Percentiles rank a stretch among this genome's conserved stretches.
phyloP scores from a whole-genome alignment of 768 basidiomycete species.

The Amanita molliuscula region DNA sequence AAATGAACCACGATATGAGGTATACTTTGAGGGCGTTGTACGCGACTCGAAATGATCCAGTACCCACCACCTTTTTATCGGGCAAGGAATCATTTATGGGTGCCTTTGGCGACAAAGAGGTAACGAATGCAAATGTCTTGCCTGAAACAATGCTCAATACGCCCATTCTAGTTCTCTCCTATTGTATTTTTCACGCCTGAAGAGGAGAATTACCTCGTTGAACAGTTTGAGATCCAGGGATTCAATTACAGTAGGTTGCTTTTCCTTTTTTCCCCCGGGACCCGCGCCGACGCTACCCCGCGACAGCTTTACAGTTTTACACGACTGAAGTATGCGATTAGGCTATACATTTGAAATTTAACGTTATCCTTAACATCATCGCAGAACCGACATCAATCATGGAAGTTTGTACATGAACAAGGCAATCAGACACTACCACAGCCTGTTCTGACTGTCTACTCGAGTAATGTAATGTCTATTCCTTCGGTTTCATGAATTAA shows the following conservation, averaged over 20 bases:
- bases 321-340: constrained; percentile 31
- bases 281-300: neutral
- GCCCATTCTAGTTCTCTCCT: constrained; percentile 37
- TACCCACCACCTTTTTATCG: constrained; percentile 44
- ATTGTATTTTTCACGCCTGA: constrained; percentile 48
- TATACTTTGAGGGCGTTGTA: constrained; percentile 49
- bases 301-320: constrained; percentile 57
- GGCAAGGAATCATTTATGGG: constrained; percentile 38
- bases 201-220: constrained; percentile 65
- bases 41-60: constrained; percentile 40
- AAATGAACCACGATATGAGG: constrained; percentile 46
- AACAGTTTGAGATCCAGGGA: constrained; percentile 46
- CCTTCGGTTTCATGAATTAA: neutral
- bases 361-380: neutral
- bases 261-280: neutral
- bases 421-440: constrained; percentile 34
- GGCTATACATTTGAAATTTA: neutral
- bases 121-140: constrained; percentile 18
- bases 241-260: constrained; percentile 46
- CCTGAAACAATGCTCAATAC: neutral
- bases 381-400: constrained; percentile 31
- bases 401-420: constrained; percentile 29
- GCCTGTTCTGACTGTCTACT: constrained; percentile 33
- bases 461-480: constrained; percentile 21
- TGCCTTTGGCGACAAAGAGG: constrained; percentile 37